These are phyloP conservation scores for Trichoderma harzianum DNA, from an alignment of 2,329 filamentous ascomycete species.

Conservation along the genomic window DNA sequence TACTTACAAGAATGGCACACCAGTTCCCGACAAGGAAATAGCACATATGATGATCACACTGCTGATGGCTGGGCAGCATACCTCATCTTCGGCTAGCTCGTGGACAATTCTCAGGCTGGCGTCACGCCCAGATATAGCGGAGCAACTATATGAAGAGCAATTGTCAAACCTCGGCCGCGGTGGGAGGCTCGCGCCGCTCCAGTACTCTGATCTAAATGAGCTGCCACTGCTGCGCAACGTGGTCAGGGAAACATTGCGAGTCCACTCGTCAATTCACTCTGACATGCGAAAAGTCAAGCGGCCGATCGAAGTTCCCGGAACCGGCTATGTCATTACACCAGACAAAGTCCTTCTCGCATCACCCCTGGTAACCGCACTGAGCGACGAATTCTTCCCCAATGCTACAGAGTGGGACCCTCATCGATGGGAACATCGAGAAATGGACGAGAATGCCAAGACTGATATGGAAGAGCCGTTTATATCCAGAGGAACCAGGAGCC, in stretches of 20 bases:
- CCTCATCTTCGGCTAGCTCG: constrained; percentile 75
- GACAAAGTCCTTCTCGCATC: no score
- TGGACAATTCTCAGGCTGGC: constrained; percentile 85
- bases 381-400: no score
- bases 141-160: constrained; percentile 46
- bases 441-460: no score
- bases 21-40: constrained; percentile 77
- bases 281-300: constrained; percentile 90
- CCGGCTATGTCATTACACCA: no score
- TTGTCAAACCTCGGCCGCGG: no score
- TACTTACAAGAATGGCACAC: constrained; percentile 32
- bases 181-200: no score
- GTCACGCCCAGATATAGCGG: constrained; percentile 69
- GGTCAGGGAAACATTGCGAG: constrained; percentile 85
- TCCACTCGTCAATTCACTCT: constrained; percentile 93
- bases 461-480: constrained; percentile 55
- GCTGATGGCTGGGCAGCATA: constrained; percentile 89
- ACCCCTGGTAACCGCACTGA: no score
- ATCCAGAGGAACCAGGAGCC: constrained; percentile 57
- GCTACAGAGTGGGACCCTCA: no score
- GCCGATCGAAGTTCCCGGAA: constrained; percentile 79
- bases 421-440: no score
- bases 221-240: no score
- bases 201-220: no score
- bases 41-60: constrained; percentile 93